A percentile compares a stretch with the other conserved stretches of the same genome.
Evolutionary conservation across 2,329 filamentous ascomycete genomes (phyloP).

Genomic region (Tolypocladium pustulatum): DNA sequence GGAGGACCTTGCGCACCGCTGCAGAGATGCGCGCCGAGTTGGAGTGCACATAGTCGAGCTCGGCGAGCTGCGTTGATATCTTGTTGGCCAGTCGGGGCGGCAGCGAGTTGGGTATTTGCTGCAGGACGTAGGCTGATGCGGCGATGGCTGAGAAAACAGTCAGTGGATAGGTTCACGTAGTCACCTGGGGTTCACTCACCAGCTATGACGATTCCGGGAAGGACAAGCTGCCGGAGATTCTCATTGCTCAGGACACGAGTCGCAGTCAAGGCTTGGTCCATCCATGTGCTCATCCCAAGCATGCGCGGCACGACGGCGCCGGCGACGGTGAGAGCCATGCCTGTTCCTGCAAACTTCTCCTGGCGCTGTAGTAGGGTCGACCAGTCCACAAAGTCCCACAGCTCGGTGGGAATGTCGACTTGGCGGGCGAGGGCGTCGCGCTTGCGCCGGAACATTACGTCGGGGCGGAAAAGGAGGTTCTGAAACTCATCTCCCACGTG

Average conservation of each 20-base stretch:
- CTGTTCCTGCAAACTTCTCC: slow-evolving; percentile 88
- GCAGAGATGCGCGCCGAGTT: slow-evolving; percentile 78
- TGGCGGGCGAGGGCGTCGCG: slow-evolving; percentile 73
- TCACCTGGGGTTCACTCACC: slow-evolving; percentile 43
- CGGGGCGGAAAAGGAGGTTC: slow-evolving; percentile 77
- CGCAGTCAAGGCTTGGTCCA: slow-evolving; percentile 76
- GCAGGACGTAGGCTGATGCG: slow-evolving; percentile 69
- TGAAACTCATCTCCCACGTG: slow-evolving; percentile 84
- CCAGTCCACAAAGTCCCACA: slow-evolving; percentile 91
- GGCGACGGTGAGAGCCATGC: slow-evolving; percentile 86
- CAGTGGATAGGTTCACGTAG: neutral
- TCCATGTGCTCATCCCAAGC: slow-evolving; percentile 76
- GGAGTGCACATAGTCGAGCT: slow-evolving; percentile 84
- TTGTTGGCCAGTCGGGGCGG: slow-evolving; percentile 78
- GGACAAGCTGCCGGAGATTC: slow-evolving; percentile 67
- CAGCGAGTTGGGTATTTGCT: slow-evolving; percentile 80
- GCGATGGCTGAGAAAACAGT: slow-evolving; percentile 47
- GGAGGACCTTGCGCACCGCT: slow-evolving; percentile 81
- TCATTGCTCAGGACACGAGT: slow-evolving; percentile 71
- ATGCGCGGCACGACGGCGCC: slow-evolving; percentile 75
- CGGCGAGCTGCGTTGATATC: slow-evolving; percentile 66
- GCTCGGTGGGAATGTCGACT: slow-evolving; percentile 76
- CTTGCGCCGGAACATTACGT: slow-evolving; percentile 87
- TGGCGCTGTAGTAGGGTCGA: slow-evolving; percentile 74
- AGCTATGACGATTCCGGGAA: slow-evolving; percentile 70